Evolutionary conservation across 176 grass and related monocot genomes (phyloP).

Genomic region (Carex kokanica): DNA sequence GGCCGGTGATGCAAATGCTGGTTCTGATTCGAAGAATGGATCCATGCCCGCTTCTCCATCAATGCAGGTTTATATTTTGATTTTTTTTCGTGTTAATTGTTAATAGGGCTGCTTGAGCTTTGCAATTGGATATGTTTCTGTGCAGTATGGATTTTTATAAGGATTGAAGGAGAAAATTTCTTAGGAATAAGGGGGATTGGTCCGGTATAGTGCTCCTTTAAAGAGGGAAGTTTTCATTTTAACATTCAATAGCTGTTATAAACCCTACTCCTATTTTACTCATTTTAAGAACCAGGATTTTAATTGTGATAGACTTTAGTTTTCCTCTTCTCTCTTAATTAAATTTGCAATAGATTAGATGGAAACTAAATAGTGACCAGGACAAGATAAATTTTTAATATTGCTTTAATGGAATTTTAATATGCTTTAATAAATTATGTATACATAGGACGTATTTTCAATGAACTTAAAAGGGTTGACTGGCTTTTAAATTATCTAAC

Average conservation of each 20-base stretch:
- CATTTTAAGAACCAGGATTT: background rate
- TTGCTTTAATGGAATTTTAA: background rate
- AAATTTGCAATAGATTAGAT: background rate
- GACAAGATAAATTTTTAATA: background rate
- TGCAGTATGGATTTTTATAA: background rate
- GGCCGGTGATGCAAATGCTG: constrained; percentile 4
- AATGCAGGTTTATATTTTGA: constrained; percentile 17
- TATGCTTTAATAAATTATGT: background rate
- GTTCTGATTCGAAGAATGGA: constrained; percentile 19
- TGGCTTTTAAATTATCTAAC: background rate
- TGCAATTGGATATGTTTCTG: constrained; percentile 6
- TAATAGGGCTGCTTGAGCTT: background rate
- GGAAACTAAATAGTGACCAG: background rate
- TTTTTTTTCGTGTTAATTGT: constrained; percentile 9
- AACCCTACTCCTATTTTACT: background rate
- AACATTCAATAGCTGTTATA: background rate
- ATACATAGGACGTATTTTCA: background rate
- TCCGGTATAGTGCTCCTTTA: background rate
- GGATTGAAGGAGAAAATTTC: background rate
- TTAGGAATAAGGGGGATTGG: background rate
- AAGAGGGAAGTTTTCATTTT: background rate
- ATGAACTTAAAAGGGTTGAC: background rate
- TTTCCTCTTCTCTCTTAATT: background rate
- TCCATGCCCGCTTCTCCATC: constrained; percentile 25
- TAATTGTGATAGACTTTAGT: background rate